These are phyloP conservation scores for Neurospora cerealis DNA, from an alignment of 495 filamentous ascomycete species.

Conservation along the genomic window DNA sequence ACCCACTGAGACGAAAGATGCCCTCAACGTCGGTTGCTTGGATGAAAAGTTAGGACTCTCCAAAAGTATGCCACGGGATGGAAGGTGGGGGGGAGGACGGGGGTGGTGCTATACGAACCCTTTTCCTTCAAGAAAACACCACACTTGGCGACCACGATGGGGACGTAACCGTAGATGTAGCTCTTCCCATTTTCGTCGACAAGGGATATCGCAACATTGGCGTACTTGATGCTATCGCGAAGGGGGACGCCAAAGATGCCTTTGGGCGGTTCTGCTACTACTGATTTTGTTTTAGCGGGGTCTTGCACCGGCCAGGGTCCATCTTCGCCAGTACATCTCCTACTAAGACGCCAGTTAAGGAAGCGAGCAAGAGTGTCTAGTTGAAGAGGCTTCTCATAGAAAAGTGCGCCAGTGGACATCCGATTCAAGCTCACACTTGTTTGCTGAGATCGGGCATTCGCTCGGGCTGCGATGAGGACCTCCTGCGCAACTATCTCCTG, in stretches of 20 bases:
- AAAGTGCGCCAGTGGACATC: conserved; percentile 1
- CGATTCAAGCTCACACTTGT: conserved; percentile 24
- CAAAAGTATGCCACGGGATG: conserved; percentile 12
- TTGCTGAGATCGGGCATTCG: conserved; percentile 7
- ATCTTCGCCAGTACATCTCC: conserved; percentile 2
- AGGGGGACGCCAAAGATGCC: conserved; percentile 92
- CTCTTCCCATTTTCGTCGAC: conserved; percentile 83
- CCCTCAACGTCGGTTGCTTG: conserved; percentile 92
- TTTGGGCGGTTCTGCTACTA: conserved; percentile 26
- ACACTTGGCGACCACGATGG: conserved; percentile 97
- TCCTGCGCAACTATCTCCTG: conserved; percentile 8
- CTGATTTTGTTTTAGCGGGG: conserved; percentile 11
- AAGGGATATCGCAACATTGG: conserved; percentile 96
- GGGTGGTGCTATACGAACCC: conserved; percentile 47
- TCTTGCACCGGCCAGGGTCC: conserved; percentile 2
- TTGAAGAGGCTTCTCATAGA: conserved; percentile 6
- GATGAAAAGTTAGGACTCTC: not conserved
- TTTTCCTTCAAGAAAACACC: conserved; percentile 97
- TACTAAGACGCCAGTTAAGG: conserved; percentile 7
- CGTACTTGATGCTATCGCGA: conserved; percentile 90
- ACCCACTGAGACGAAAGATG: conserved; percentile 92
- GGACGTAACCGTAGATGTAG: conserved; percentile 98
- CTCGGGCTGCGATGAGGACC: conserved; percentile 2
- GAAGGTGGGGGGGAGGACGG: not conserved
- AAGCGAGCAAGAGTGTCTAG: conserved; percentile 12